Evolutionary conservation across 2,329 filamentous ascomycete genomes (phyloP).

Genomic region (Nectriaceae sp.): DNA sequence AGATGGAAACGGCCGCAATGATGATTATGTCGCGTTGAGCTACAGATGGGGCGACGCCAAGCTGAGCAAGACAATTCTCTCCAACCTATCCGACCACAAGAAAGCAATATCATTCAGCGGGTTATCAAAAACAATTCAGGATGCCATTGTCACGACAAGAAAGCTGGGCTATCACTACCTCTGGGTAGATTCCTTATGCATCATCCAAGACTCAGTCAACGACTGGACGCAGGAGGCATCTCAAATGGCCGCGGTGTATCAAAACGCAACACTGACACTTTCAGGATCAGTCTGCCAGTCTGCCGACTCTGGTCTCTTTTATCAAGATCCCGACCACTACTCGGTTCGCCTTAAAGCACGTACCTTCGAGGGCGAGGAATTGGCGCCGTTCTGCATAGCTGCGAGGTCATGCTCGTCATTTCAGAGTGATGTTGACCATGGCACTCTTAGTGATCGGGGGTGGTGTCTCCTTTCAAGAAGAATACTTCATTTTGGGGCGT

Average conservation of each 20-base stretch:
- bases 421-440: neutral
- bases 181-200: slow-evolving; percentile 1
- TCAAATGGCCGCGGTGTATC: neutral
- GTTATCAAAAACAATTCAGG: neutral
- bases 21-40: neutral
- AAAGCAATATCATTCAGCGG: neutral
- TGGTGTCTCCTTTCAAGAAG: neutral
- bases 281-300: neutral
- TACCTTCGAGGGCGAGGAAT: neutral
- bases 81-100: neutral
- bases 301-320: neutral
- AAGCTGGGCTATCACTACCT: neutral
- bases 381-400: neutral
- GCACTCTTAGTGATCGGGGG: neutral
- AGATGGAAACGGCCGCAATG: neutral
- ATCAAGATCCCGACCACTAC: neutral
- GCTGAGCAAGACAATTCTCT: neutral
- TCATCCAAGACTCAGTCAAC: neutral
- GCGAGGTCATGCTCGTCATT: neutral
- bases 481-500: neutral
- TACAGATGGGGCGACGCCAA: neutral
- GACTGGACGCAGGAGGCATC: neutral
- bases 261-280: neutral
- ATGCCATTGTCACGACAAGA: neutral
- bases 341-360: neutral